Percentiles rank a stretch among this genome's conserved stretches.
phyloP scores from a whole-genome alignment of 495 filamentous ascomycete species.

The Sporormia fimetaria region DNA sequence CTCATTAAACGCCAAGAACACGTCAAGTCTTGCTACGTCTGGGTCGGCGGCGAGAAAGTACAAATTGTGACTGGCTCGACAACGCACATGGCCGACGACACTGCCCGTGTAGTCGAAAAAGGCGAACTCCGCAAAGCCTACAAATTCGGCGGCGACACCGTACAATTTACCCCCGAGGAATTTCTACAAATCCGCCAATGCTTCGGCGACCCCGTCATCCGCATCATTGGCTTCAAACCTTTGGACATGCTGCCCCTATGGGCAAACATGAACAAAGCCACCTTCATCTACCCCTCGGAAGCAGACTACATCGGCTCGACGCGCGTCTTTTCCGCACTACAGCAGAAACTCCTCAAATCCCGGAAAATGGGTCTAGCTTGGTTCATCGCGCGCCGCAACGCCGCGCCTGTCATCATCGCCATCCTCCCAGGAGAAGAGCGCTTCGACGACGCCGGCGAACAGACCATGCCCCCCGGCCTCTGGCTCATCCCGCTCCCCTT shows the following conservation, averaged over 20 bases:
- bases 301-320: conserved; percentile 81
- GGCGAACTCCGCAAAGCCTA: conserved; percentile 80
- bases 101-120: conserved; percentile 63
- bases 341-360: conserved; percentile 68
- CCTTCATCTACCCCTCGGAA: conserved; percentile 92
- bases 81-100: conserved; percentile 61
- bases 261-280: conserved; percentile 74
- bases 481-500: conserved; percentile 86
- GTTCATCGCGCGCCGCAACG: conserved; percentile 75
- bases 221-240: conserved; percentile 91
- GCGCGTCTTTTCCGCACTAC: conserved; percentile 81
- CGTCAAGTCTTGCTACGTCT: conserved; percentile 72
- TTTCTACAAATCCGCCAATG: conserved; percentile 54
- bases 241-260: conserved; percentile 63
- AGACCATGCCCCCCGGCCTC: conserved; percentile 68
- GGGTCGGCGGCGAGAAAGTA: conserved; percentile 66
- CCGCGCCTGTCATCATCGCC: conserved; percentile 64
- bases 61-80: conserved; percentile 69
- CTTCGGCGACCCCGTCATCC: conserved; percentile 71
- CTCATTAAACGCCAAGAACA: conserved; percentile 72
- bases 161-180: conserved; percentile 77
- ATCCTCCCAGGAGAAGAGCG: conserved; percentile 64
- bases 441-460: conserved; percentile 52
- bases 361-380: conserved; percentile 77
- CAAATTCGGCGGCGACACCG: conserved; percentile 85